Evolutionary conservation across 768 basidiomycete genomes (phyloP).

Genomic region (Baorangia bicolor): DNA sequence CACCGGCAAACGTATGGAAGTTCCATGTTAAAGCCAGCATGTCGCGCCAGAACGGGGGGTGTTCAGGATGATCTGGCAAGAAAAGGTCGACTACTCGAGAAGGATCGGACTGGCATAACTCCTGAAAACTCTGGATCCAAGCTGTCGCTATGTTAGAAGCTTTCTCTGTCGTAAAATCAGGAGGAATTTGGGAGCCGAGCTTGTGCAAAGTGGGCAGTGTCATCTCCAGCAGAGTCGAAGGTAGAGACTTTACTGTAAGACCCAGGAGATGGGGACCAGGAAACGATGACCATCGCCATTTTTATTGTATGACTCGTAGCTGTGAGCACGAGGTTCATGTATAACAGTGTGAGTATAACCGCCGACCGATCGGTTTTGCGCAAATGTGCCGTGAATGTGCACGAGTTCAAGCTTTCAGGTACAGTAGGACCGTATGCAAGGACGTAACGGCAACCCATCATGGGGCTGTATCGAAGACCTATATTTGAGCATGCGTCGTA

Average conservation of each 20-base stretch:
- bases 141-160: neutral
- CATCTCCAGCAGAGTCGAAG: neutral
- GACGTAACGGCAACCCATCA: neutral
- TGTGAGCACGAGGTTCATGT: neutral
- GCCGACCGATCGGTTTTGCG: neutral
- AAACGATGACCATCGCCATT: neutral
- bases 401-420: no score
- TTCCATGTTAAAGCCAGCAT: slow-evolving; percentile 45
- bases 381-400: no score
- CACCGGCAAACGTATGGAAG: slow-evolving; percentile 46
- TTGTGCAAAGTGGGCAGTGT: neutral
- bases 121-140: slow-evolving; percentile 5
- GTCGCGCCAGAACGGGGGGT: neutral
- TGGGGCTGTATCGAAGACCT: slow-evolving; percentile 1
- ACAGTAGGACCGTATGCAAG: no score
- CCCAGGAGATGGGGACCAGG: no score
- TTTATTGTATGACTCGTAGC: neutral
- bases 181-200: neutral
- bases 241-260: neutral
- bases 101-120: neutral
- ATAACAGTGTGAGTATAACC: neutral
- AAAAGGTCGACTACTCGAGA: neutral
- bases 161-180: neutral
- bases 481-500: neutral
- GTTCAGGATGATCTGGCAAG: neutral